A percentile compares a stretch with the other conserved stretches of the same genome.
phyloP scores from a whole-genome alignment of 179 eudicot genomes.

The Nepenthes alata region DNA sequence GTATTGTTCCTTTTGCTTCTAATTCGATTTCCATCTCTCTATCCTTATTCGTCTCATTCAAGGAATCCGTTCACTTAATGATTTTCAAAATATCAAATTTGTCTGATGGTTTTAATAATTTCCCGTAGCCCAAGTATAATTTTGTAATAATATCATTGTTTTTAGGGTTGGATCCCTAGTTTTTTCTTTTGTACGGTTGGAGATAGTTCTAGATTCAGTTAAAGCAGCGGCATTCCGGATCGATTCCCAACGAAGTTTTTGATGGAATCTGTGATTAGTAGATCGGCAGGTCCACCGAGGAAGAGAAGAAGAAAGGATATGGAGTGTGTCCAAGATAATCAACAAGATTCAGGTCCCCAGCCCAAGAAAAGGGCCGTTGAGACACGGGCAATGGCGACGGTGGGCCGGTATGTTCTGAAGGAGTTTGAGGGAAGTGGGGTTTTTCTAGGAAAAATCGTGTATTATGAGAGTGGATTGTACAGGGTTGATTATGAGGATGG shows the following conservation, averaged over 20 bases:
- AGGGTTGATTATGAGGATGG: slow-evolving; percentile 91
- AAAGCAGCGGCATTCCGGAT: neutral
- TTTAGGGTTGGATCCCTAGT: too few relatives aligned
- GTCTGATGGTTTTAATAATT: too few relatives aligned
- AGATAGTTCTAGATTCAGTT: too few relatives aligned
- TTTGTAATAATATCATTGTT: too few relatives aligned
- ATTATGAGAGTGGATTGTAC: slow-evolving; percentile 60
- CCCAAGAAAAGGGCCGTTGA: slow-evolving; percentile 33
- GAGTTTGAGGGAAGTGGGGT: slow-evolving; percentile 58
- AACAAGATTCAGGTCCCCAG: slow-evolving; percentile 20
- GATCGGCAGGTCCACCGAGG: slow-evolving; percentile 26
- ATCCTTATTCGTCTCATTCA: too few relatives aligned
- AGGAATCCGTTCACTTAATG: too few relatives aligned
- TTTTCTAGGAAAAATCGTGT: slow-evolving; percentile 57
- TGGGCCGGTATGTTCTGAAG: slow-evolving; percentile 73
- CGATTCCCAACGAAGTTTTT: neutral
- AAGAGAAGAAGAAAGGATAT: slow-evolving; percentile 34
- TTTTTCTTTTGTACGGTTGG: too few relatives aligned
- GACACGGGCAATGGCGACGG: slow-evolving; percentile 35
- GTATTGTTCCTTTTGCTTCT: too few relatives aligned
- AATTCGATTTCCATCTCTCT: too few relatives aligned
- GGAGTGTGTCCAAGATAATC: slow-evolving; percentile 16
- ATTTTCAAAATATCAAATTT: too few relatives aligned
- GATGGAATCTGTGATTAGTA: slow-evolving; percentile 32
- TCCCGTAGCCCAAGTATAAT: too few relatives aligned